These are phyloP conservation scores for Leptographium galeiforme DNA, from an alignment of 2,329 filamentous ascomycete species.

Conservation along the genomic window DNA sequence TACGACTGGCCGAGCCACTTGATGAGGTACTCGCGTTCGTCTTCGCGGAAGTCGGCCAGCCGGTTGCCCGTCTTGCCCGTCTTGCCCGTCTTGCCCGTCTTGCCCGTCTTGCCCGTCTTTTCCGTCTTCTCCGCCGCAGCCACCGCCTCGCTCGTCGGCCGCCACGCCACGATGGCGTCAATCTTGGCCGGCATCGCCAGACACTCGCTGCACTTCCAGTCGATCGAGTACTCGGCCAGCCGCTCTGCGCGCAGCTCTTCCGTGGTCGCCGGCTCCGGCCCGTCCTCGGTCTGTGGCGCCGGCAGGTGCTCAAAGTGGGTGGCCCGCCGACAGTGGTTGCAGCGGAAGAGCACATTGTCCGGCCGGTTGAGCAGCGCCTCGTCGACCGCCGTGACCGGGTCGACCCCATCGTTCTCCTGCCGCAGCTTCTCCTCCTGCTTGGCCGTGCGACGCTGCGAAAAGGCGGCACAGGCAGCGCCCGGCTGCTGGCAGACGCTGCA, in stretches of 20 bases:
- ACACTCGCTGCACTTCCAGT: conserved; percentile 76
- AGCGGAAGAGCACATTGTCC: conserved; percentile 71
- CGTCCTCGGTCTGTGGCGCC: conserved; percentile 17
- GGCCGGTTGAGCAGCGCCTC: conserved; percentile 57
- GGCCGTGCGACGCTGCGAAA: conserved; percentile 58
- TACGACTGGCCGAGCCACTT: conserved; percentile 80
- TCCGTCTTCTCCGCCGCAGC: conserved; percentile 28
- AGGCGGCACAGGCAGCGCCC: conserved; percentile 61
- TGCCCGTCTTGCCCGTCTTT: conserved; percentile 23
- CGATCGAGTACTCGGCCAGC: conserved; percentile 56
- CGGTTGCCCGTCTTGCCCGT: conserved; percentile 28
- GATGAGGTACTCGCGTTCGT: conserved; percentile 81
- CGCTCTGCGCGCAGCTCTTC: conserved; percentile 38
- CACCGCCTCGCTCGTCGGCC: conserved; percentile 31
- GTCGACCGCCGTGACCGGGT: conserved; percentile 57
- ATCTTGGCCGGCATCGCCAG: conserved; percentile 49
- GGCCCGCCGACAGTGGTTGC: conserved; percentile 57
- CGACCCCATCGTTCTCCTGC: conserved; percentile 62
- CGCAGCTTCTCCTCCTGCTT: conserved; percentile 75
- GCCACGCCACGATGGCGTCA: conserved; percentile 75
- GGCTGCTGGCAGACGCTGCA: conserved; percentile 57
- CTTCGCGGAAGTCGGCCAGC: conserved; percentile 48
- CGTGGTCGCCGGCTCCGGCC: conserved; percentile 24
- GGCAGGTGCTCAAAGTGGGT: conserved; percentile 82
- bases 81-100: conserved; percentile 9